Conservation (phyloP, 2,329 filamentous ascomycete genomes). For the Sporothrix humicola region DNA sequence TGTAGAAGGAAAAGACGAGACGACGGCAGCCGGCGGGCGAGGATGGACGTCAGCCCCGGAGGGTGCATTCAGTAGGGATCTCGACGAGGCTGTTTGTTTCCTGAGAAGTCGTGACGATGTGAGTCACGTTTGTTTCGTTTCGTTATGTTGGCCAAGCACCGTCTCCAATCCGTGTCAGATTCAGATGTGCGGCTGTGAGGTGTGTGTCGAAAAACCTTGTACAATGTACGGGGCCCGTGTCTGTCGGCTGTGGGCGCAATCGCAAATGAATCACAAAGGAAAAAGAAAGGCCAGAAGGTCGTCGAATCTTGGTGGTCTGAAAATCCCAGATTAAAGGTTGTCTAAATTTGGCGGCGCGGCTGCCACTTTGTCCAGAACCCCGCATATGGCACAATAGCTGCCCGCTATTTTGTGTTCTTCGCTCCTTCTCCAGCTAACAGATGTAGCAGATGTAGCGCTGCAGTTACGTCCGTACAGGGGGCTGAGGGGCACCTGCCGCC, state of each 20-base stretch:
- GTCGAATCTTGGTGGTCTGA: background rate
- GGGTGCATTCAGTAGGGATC: slow-evolving; percentile 33
- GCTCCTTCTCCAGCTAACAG: slow-evolving; percentile 8
- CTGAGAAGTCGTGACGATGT: background rate
- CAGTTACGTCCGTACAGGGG: slow-evolving; percentile 11
- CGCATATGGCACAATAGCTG: slow-evolving; percentile 31
- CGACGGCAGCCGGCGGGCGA: slow-evolving; percentile 27
- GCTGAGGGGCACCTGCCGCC: background rate
- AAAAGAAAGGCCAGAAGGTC: background rate
- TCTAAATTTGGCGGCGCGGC: slow-evolving; percentile 23
- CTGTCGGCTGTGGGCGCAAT: background rate
- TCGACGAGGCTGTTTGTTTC: background rate
- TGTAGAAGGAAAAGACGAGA: background rate
- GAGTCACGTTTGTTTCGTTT: slow-evolving; percentile 28
- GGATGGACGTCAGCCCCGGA: slow-evolving; percentile 22
- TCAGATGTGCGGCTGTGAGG: background rate
- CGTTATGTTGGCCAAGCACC: background rate
- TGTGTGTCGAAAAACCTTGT: background rate
- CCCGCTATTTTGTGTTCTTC: slow-evolving; percentile 11
- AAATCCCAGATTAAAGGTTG: slow-evolving; percentile 12
- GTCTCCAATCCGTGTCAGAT: slow-evolving; percentile 7
- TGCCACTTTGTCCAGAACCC: slow-evolving; percentile 18
- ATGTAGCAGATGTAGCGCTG: background rate
- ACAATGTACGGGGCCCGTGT: too few relatives aligned
- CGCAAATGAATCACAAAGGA: slow-evolving; percentile 11